These are phyloP conservation scores for Saccharomyces hybrid DNA, from an alignment of 1,139 yeast genomes.

Conservation along the genomic window DNA sequence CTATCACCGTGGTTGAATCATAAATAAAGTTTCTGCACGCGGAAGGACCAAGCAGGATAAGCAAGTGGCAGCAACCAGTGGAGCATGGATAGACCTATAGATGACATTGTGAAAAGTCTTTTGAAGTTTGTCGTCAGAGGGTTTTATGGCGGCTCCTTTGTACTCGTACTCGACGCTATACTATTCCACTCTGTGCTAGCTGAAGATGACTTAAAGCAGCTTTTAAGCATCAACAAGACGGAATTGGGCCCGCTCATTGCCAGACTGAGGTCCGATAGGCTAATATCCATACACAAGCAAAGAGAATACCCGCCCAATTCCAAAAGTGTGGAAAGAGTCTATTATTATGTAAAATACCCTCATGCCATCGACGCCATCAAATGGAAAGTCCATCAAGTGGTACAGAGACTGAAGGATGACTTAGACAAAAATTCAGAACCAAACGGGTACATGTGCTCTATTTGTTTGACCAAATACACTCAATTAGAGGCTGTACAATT, in stretches of 20 bases:
- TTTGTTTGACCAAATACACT: conserved; percentile 72
- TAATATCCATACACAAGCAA: conserved; percentile 60
- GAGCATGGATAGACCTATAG: conserved; percentile 32
- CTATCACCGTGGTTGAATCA: not conserved
- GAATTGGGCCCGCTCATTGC: conserved; percentile 81
- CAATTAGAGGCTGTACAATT: conserved; percentile 83
- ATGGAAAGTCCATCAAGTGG: conserved; percentile 91
- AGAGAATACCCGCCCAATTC: conserved; percentile 74
- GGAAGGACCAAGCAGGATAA: not conserved
- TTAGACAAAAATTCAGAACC: conserved; percentile 80
- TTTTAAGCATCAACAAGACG: conserved; percentile 78
- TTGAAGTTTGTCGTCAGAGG: conserved; percentile 65
- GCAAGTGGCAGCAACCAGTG: not conserved
- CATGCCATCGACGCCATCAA: conserved; percentile 93
- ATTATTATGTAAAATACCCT: conserved; percentile 80
- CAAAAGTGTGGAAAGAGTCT: conserved; percentile 65
- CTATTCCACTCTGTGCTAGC: conserved; percentile 81
- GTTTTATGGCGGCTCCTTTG: conserved; percentile 78
- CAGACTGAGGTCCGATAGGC: conserved; percentile 72
- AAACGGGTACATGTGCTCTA: conserved; percentile 86
- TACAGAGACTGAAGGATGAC: conserved; percentile 69
- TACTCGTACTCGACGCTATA: conserved; percentile 82
- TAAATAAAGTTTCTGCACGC: not conserved
- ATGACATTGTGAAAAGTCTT: conserved; percentile 34
- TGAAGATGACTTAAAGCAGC: conserved; percentile 83